Evolutionary conservation across 1,139 yeast species (phyloP).

Genomic region (Ogataea hybrid): DNA sequence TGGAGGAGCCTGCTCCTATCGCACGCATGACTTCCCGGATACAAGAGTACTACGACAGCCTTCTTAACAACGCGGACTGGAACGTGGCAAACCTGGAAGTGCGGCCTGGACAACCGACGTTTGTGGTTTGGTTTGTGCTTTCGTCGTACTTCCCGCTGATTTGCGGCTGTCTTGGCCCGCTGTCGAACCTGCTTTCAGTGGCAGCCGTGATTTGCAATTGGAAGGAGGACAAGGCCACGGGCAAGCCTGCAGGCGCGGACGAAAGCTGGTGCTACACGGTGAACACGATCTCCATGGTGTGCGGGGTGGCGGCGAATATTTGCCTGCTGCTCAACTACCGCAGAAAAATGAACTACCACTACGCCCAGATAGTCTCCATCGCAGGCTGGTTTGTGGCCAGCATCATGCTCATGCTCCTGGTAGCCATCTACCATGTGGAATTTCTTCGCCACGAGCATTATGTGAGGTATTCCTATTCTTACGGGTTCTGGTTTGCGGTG

Average conservation of each 20-base stretch:
- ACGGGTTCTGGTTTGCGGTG: too few relatives aligned
- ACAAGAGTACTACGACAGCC: slow-evolving; percentile 22
- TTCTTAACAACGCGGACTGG: slow-evolving; percentile 29
- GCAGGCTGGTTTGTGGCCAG: too few relatives aligned
- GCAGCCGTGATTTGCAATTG: slow-evolving; percentile 73
- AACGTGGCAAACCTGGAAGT: slow-evolving; percentile 29
- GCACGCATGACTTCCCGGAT: slow-evolving; percentile 7
- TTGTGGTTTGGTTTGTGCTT: slow-evolving; percentile 57
- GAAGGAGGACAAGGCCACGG: slow-evolving; percentile 41
- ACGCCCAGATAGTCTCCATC: too few relatives aligned
- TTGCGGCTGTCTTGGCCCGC: slow-evolving; percentile 76
- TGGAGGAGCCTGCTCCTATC: neutral
- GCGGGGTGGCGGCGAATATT: too few relatives aligned
- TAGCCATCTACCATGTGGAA: too few relatives aligned
- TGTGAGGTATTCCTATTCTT: too few relatives aligned
- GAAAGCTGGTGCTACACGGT: slow-evolving; percentile 38
- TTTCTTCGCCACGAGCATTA: too few relatives aligned
- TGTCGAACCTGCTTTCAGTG: slow-evolving; percentile 69
- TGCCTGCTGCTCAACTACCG: too few relatives aligned
- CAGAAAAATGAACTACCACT: too few relatives aligned
- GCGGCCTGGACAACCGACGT: slow-evolving; percentile 47
- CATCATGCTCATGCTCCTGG: too few relatives aligned
- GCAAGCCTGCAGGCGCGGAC: slow-evolving; percentile 36
- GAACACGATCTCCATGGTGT: too few relatives aligned
- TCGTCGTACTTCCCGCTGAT: slow-evolving; percentile 69